Conservation (phyloP, 306 rosid species). For the Sphenostylis stenocarpa region DNA sequence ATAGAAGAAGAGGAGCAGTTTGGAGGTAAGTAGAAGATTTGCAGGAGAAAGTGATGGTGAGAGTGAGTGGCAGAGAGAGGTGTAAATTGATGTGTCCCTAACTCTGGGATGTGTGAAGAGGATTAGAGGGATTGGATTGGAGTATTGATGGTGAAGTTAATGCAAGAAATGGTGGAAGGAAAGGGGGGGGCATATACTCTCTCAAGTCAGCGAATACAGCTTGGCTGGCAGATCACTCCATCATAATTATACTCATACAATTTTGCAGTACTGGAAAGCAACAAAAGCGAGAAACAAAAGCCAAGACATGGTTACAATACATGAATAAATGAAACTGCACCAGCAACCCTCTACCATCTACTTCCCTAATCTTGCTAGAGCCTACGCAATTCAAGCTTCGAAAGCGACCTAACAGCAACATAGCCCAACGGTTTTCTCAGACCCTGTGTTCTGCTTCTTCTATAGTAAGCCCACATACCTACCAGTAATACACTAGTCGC, state of each 20-base stretch:
- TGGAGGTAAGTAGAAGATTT: neutral
- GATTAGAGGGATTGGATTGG: too few species aligned
- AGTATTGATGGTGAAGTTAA: constrained; percentile 10
- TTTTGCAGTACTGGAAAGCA: constrained; percentile 42
- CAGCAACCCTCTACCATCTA: constrained; percentile 27
- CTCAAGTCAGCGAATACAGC: constrained; percentile 36
- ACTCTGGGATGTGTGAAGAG: neutral
- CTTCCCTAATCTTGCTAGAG: constrained; percentile 26
- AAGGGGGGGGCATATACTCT: neutral
- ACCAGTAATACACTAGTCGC: neutral
- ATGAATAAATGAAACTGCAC: constrained; percentile 36
- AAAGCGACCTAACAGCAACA: constrained; percentile 50
- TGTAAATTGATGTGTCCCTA: constrained; percentile 17
- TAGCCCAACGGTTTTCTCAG: constrained; percentile 57
- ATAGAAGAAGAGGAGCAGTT: neutral
- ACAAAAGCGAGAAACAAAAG: constrained; percentile 38
- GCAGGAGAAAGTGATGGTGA: neutral
- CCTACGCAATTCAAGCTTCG: constrained; percentile 40
- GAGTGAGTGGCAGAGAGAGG: neutral
- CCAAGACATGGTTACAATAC: constrained; percentile 29
- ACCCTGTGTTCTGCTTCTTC: neutral
- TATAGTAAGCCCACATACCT: constrained; percentile 9
- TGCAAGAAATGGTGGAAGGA: constrained; percentile 21
- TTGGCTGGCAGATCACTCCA: constrained; percentile 42
- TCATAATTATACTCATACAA: constrained; percentile 40